Base-by-base conservation (phyloP, 2,329 filamentous ascomycete genomes). In the Arthroderma uncinatum region DNA sequence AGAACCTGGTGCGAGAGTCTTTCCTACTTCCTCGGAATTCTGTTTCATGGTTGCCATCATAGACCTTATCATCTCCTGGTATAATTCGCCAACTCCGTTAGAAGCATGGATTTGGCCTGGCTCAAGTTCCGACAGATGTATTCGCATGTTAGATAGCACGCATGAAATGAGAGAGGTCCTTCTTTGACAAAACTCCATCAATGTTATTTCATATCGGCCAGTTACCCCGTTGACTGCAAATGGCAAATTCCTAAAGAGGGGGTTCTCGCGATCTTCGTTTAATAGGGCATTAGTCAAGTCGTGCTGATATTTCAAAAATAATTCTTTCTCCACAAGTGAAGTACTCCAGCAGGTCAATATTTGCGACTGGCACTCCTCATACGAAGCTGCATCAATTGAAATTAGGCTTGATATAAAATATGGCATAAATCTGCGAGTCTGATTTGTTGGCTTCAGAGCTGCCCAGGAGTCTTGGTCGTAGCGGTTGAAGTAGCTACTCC, bases 241-340 rank as follows among this genome's bases (percentile, higher is more conserved):
- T 0, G 82, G 82, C 39, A 83, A 68, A 58, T 85, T 84, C 16
- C 69, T 64, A 50, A 85, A 68, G 3, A 85, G 65, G 0, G 74
- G 72, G 53, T 82, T 74, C 0, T 66, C 53, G 0, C 65, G 58
- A 59, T 74, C 71, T n/a, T 65, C 66, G 54, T 79, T 80, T 33
- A 83, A 64, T 36, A 85, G 64, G 2, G 75, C 73, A n/a, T 73
- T 69, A 0, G 82, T 81, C 5, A 85, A 71, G 23, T 70, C 68
- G 65, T 84, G 76, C 63, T 85, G 82, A 60, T 79, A 83, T 62
- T 83, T 82, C 44, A 85, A 71, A 68, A 78, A 73, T 1, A 81
- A 79, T 54, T 81, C 78, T 53, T 82, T 74, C 62, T 85, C 82
- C 2, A 80, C 79, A 25, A 85, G 66, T 12, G 74, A 80, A 10